A percentile compares a stretch with the other conserved stretches of the same genome.
These are phyloP conservation scores for Botryosphaeria dothidea DNA, from an alignment of 2,329 filamentous ascomycete species.

Conservation along the genomic window DNA sequence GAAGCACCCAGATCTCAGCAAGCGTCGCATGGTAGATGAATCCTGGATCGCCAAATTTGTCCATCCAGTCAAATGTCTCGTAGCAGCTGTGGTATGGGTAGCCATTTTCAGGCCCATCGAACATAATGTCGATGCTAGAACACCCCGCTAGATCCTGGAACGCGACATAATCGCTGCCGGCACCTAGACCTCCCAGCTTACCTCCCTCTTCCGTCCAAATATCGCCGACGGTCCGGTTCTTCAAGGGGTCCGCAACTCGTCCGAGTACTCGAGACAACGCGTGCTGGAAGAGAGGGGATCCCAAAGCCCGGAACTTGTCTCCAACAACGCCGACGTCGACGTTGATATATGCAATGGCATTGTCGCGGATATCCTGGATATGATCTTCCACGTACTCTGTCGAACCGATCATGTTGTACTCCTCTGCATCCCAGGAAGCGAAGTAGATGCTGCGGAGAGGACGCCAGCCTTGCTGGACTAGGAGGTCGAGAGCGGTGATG, in stretches of 20 bases:
- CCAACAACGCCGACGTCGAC: conserved; percentile 82
- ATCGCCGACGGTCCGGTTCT: conserved; percentile 70
- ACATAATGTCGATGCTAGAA: conserved; percentile 82
- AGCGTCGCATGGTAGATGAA: conserved; percentile 80
- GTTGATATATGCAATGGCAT: conserved; percentile 88
- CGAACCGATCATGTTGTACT: conserved; percentile 91
- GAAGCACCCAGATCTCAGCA: conserved; percentile 74
- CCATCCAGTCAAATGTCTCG: conserved; percentile 87
- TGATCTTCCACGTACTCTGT: conserved; percentile 94
- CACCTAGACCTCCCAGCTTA: conserved; percentile 68
- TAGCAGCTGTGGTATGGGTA: conserved; percentile 82
- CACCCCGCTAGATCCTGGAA: conserved; percentile 92
- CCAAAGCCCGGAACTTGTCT: conserved; percentile 71
- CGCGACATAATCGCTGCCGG: conserved; percentile 79
- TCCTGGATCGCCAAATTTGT: conserved; percentile 74
- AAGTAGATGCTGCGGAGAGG: conserved; percentile 95
- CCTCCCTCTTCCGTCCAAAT: conserved; percentile 69
- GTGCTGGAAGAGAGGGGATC: conserved; percentile 76
- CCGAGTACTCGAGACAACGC: conserved; percentile 72
- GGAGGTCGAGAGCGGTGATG: conserved; percentile 77
- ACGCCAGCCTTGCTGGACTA: conserved; percentile 77
- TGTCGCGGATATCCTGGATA: conserved; percentile 67
- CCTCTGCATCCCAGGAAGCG: conserved; percentile 91
- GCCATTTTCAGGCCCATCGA: conserved; percentile 59
- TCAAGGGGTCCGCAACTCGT: conserved; percentile 70